Evolutionary conservation across 257 asterid species (phyloP), one percentile per base, ranked within the genome.

Genomic region (Primulina eburnea): DNA sequence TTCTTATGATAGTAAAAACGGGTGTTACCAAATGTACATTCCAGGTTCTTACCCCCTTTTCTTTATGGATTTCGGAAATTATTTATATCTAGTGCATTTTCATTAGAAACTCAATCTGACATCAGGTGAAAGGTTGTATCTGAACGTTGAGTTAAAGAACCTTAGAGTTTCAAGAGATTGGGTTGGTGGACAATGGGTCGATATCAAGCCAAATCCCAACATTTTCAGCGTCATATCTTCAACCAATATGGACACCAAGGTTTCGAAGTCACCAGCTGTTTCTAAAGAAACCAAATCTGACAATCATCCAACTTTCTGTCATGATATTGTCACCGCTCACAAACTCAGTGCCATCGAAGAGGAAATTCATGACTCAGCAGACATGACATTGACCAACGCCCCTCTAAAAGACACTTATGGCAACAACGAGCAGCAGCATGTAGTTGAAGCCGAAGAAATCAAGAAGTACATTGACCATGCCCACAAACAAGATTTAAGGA

Each of bases 131-230:
- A 84, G 82, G 64, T 62, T 91, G 82, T 74, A 85, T 81, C 38
- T 89, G 76, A 82, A 75, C 47, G 40, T 77, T 34, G 90, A 82
- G 67, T 67, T 64, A 52, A 76, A 83, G 81, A 80, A 86, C 72
- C 77, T 90, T 17, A 83, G 98, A 80, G 79, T 81, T 72, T 91
- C 99, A 58, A 82, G 89, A 73, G 99, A 94, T 60, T 94, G 99
- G 99, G 80, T 88, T 38, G 93, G 90, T 60, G 89, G 83, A 59
- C 79, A 62, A 16, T 94, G 99, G 99, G 90, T 85, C 66, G 90
- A 89, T 76, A 70, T 91, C 4, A 85, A 89, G 73, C 83, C 84
- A 62, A 86, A 88, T 62, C 88, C 88, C 8, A 79, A 89, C 52
- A 80, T 93, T 71, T 84, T 86, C 21, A 64, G 80, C 72, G 28